Evolutionary conservation across 371 early-diverging fungal species (phyloP), one percentile per base, ranked within the genome.

Genomic region (Apophysomyces sp.): DNA sequence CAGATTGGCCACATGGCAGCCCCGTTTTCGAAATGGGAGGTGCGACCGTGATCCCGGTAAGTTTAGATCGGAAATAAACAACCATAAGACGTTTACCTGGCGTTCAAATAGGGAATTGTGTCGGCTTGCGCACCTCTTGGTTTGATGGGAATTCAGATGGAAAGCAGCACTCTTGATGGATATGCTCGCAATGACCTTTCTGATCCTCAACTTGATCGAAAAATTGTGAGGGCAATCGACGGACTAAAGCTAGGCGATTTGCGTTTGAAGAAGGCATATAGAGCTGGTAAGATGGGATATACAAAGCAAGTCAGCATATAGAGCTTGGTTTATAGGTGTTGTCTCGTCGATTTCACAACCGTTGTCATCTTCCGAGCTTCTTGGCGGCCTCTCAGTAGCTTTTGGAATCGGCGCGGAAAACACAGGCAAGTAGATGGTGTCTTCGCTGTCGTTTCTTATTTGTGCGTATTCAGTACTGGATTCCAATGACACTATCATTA

Each of bases 161-260:
- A 90, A 57, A 64, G 63, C 0, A 60, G 65, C 15, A 88, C 89
- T 8, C 55, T 75, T 24, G 87, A 87, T 72, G 89, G 89, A 12
- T 55, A 60, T 44, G 76, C 78, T 4, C 58, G 68, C n/a, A 65
- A 76, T 36, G 71, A 78, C 54, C 34, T 73, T 8, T 57, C 67
- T n/a, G 65, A 77, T 49, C 31, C 59, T 16, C 63, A 70, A 4
- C 27, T 76, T 1, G 60, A 59, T 24, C 63, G 73, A 18, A 68
- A 61, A 1, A 57, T 88, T 24, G 66, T 73, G 3, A 59, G 76
- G 34, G 87, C 88, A 27, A 73, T 78, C 5, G 89, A 89, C 65
- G 90, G 88, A 0, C 52, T 89, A 12, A 86, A 85, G 60, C 74
- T 88, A 39, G 81, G 80, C 31, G 82, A 86, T 3, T 65, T 83